phyloP scores from a whole-genome alignment of 176 grass and related monocot genomes.

The Lolium multiflorum region DNA sequence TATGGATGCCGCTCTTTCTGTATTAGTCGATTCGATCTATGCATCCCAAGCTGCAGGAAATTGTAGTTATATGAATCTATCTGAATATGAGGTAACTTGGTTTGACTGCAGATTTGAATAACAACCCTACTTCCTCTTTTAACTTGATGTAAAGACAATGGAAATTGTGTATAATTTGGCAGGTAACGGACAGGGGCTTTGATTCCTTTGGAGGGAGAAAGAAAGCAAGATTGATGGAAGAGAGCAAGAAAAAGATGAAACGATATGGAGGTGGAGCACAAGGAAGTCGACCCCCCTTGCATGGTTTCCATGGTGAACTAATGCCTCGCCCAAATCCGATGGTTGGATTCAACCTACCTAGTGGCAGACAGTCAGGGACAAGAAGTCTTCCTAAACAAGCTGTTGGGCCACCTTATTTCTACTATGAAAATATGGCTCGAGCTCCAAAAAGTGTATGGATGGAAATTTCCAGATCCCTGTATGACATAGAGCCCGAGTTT shows the following conservation, averaged over 20 bases:
- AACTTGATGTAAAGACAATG: background rate
- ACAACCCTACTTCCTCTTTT: background rate
- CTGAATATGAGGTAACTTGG: constrained; percentile 56
- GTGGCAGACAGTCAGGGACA: background rate
- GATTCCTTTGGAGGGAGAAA: constrained; percentile 30
- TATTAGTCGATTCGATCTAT: constrained; percentile 71
- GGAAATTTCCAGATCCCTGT: constrained; percentile 66
- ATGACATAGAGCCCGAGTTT: constrained; percentile 31
- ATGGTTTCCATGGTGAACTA: constrained; percentile 21
- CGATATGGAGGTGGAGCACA: constrained; percentile 25
- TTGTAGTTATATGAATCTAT: constrained; percentile 25
- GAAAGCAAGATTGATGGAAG: constrained; percentile 28
- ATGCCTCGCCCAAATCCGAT: constrained; percentile 62
- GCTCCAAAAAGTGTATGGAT: constrained; percentile 74
- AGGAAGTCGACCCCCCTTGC: constrained; percentile 23
- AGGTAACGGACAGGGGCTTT: constrained; percentile 17
- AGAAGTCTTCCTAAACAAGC: constrained; percentile 54
- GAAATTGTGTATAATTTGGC: constrained; percentile 30
- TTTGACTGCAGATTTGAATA: constrained; percentile 4
- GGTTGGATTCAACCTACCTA: constrained; percentile 54
- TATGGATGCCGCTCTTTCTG: constrained; percentile 53
- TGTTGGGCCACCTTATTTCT: constrained; percentile 74
- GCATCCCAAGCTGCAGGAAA: constrained; percentile 60
- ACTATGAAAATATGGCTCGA: constrained; percentile 74
- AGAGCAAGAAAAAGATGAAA: constrained; percentile 46